A percentile compares a stretch with the other conserved stretches of the same genome.
phyloP scores from a whole-genome alignment of 768 basidiomycete species.

The Boletus sp. region DNA sequence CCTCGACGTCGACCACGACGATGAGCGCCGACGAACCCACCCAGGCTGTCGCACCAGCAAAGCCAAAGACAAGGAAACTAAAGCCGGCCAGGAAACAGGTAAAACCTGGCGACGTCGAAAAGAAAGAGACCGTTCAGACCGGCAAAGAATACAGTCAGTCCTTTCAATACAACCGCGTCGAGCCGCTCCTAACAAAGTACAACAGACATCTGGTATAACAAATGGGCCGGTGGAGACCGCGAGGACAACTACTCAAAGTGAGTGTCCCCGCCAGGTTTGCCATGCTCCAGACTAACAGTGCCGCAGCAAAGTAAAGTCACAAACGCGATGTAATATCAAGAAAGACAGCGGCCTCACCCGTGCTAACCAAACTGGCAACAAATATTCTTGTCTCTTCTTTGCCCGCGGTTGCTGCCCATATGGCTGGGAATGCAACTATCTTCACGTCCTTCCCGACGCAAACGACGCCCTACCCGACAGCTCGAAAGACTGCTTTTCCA shows the following conservation, averaged over 20 bases:
- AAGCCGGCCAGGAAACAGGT: slow-evolving; percentile 95
- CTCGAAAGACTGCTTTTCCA: slow-evolving; percentile 94
- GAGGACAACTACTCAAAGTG: slow-evolving; percentile 97
- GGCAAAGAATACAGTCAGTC: slow-evolving; percentile 94
- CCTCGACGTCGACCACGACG: slow-evolving; percentile 9
- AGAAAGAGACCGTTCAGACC: slow-evolving; percentile 83
- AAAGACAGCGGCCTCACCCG: slow-evolving; percentile 91
- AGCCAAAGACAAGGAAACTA: slow-evolving; percentile 56
- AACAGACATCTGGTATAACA: slow-evolving; percentile 96
- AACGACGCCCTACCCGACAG: slow-evolving; percentile 74
- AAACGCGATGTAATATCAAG: slow-evolving; percentile 87
- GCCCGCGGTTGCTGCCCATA: slow-evolving; percentile 96
- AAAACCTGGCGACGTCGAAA: slow-evolving; percentile 85
- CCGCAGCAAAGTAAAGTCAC: slow-evolving; percentile 85
- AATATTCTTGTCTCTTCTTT: slow-evolving; percentile 94
- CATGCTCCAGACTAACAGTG: slow-evolving; percentile 1
- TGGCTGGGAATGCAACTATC: slow-evolving; percentile 97
- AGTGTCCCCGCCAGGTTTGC: slow-evolving; percentile 26
- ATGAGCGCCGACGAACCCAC: slow-evolving; percentile 34
- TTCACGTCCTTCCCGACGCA: slow-evolving; percentile 82
- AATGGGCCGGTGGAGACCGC: slow-evolving; percentile 99
- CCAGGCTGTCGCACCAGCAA: slow-evolving; percentile 14
- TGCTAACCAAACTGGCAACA: slow-evolving; percentile 90
- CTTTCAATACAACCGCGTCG: not conserved
- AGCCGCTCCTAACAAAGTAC: slow-evolving; percentile 7